Evolutionary conservation across 148 eudicot genomes (phyloP).

Genomic region (Cornus suecica): DNA sequence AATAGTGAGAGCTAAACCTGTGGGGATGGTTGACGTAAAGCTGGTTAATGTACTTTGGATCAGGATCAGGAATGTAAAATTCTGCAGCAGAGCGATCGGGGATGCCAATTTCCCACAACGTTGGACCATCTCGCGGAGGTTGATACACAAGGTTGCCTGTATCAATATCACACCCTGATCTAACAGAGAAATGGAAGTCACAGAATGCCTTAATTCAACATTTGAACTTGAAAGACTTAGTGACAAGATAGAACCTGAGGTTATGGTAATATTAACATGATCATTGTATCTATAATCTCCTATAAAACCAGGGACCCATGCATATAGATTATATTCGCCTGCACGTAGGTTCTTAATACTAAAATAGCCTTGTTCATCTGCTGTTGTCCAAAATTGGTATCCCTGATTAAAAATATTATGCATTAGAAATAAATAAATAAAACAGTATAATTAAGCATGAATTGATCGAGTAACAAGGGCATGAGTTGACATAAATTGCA

Average conservation of each 20-base stretch:
- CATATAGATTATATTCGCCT: conserved; percentile 45
- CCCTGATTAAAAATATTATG: conserved; percentile 30
- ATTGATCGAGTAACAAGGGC: not conserved
- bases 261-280: conserved; percentile 19
- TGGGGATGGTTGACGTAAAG: conserved; percentile 34
- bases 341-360: conserved; percentile 38
- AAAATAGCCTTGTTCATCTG: conserved; percentile 48
- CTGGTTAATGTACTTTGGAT: conserved; percentile 40
- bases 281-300: conserved; percentile 45
- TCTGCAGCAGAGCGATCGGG: conserved; percentile 54
- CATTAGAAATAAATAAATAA: not conserved
- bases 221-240: not conserved
- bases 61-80: conserved; percentile 51
- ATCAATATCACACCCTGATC: conserved; percentile 27
- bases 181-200: not conserved
- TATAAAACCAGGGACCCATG: conserved; percentile 50
- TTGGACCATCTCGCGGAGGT: conserved; percentile 53
- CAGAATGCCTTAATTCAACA: too few species aligned
- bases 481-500: not conserved
- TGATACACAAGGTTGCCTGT: conserved; percentile 42
- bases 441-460: not conserved
- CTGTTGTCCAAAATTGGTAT: conserved; percentile 63
- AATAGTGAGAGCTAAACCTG: conserved; percentile 20
- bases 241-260: conserved; percentile 23
- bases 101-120: conserved; percentile 51